Conservation (phyloP, 1,284 basidiomycete genomes). For the Austroboletus niveus region DNA sequence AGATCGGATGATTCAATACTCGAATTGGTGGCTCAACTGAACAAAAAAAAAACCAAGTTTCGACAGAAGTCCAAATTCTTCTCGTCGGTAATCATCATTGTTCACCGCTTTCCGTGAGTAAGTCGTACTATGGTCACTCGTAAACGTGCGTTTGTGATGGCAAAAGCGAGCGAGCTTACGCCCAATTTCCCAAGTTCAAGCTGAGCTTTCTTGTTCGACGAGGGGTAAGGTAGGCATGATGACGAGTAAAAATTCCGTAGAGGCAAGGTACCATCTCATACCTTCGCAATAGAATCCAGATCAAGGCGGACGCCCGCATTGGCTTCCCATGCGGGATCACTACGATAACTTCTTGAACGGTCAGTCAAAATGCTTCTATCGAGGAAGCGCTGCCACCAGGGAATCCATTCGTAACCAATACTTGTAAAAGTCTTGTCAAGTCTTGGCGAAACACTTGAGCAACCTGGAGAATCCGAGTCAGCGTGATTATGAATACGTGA, state of each 20-base stretch:
- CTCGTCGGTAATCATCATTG: no score
- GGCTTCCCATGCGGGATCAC: slow-evolving; percentile 41
- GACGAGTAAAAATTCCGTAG: background rate
- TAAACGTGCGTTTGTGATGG: slow-evolving; percentile 2
- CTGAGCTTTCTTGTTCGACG: slow-evolving; percentile 57
- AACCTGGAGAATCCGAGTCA: slow-evolving; percentile 36
- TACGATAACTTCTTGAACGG: slow-evolving; percentile 29
- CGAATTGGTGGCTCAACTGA: no score
- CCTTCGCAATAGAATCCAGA: slow-evolving; percentile 66
- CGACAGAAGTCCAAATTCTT: slow-evolving; percentile 12
- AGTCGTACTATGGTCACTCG: slow-evolving; percentile 34
- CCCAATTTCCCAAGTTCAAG: slow-evolving; percentile 70
- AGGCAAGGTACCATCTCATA: slow-evolving; percentile 1
- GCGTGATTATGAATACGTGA: slow-evolving; percentile 2
- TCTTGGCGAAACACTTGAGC: slow-evolving; percentile 50
- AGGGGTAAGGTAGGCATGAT: slow-evolving; percentile 52
- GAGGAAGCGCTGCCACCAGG: slow-evolving; percentile 48
- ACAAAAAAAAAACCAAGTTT: no score
- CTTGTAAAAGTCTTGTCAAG: background rate
- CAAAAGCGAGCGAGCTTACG: slow-evolving; percentile 36
- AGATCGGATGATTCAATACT: slow-evolving; percentile 42
- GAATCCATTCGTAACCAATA: background rate
- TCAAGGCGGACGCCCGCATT: slow-evolving; percentile 50
- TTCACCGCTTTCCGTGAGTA: slow-evolving; percentile 45
- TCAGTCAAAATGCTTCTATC: slow-evolving; percentile 63